Conservation (phyloP, 2,329 filamentous ascomycete genomes). For the Colletotrichum agaves region DNA sequence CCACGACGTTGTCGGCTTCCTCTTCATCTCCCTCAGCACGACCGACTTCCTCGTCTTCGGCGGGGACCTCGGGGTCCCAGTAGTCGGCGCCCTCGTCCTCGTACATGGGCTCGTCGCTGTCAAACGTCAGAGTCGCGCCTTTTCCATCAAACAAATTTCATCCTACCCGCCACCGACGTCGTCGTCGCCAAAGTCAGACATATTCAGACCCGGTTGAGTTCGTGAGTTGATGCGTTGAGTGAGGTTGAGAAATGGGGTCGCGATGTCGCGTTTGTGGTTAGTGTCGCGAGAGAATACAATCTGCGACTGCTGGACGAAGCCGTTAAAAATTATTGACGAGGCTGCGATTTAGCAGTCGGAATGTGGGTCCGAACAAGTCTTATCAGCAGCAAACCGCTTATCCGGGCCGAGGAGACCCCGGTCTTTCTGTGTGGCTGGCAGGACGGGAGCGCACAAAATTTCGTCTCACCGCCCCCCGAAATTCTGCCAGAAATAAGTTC, state of each 20-base stretch:
- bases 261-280: constrained; percentile 8
- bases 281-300: constrained; percentile 24
- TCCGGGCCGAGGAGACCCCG: constrained; percentile 32
- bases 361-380: constrained; percentile 22
- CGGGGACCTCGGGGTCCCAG: constrained; percentile 54
- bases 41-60: constrained; percentile 67
- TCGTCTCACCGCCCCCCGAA: constrained; percentile 28
- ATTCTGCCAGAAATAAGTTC: constrained; percentile 37
- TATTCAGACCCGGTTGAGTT: constrained; percentile 46
- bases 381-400: constrained; percentile 30
- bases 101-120: constrained; percentile 75
- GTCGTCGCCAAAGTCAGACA: constrained; percentile 81
- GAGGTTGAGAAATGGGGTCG: background rate
- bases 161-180: constrained; percentile 43
- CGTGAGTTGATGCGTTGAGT: background rate
- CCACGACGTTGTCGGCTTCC: constrained; percentile 67
- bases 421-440: constrained; percentile 8
- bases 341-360: constrained; percentile 31
- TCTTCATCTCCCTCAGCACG: constrained; percentile 65
- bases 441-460: constrained; percentile 28
- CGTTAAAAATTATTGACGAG: constrained; percentile 40
- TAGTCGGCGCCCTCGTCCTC: constrained; percentile 72
- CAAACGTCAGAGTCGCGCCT: constrained; percentile 14
- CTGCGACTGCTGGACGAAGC: constrained; percentile 22
- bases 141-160: constrained; percentile 19